Evolutionary conservation across 495 filamentous ascomycete species (phyloP), one percentile per base, ranked within the genome.

Genomic region (Geoglossum glabrum): DNA sequence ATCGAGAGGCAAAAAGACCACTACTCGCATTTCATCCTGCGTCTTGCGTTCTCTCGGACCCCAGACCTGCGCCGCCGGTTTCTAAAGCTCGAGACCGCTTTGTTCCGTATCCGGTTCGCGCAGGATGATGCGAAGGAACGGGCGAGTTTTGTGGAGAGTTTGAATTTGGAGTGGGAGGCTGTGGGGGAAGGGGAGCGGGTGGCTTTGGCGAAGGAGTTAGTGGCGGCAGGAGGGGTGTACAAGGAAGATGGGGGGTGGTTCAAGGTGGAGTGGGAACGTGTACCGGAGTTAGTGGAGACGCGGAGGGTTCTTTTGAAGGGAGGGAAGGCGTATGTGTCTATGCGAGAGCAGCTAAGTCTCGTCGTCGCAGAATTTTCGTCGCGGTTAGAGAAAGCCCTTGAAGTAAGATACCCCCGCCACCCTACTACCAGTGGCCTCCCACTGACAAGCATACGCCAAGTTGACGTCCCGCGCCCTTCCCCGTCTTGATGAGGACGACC

Each of bases 1-100:
- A 73, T 78, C 56, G 85, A 99, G 71, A 81, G 93, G 21, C 85
- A 88, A 70, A 93, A 90, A 69, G 93, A 99, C 64, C 93, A 99
- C 69, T 99, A 99, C 69, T 87, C 83, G 52, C 93, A 99, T 69
- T 99, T 95, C 67, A 97, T 96, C 63, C 80, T 99, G 21, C 84
- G 93, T 0, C 76, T 99, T 33, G 93, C 93, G 7, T 99, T 99
- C 64, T 80, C 88, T 2, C 79, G 80, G 8, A 95, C 89, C 0
- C 90, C 95, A 65, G 93, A 96, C 65, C 74, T 97, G 36, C 81
- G 92, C n/a, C 79, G 83, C 59, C 82, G 92, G 50, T 99, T 97
- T 64, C 76, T 79, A 21, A 79, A 88, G 43, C 80, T 90, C 4
- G 93, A 99, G 71, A 84, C 83, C 3, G 83, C 84, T 75, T 76